phyloP scores from a whole-genome alignment of 2,329 filamentous ascomycete species.

The Verticillium dahliae region DNA sequence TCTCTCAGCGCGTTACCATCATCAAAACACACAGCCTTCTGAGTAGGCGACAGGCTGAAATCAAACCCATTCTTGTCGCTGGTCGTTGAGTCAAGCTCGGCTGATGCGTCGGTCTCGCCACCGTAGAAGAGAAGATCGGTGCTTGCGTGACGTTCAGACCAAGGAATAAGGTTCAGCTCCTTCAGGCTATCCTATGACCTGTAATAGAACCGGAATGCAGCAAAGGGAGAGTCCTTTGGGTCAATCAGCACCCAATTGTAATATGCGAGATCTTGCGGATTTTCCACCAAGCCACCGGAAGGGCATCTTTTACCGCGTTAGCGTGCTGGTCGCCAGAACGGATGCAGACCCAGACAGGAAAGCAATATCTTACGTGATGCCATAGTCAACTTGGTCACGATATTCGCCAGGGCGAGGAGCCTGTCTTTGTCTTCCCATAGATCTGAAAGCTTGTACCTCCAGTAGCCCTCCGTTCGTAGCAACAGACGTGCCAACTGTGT shows the following conservation, averaged over 20 bases:
- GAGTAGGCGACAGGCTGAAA: too few relatives aligned
- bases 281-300: conserved; percentile 45
- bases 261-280: conserved; percentile 41
- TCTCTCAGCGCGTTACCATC: too few relatives aligned
- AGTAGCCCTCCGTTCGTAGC: conserved; percentile 50
- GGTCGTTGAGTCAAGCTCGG: background rate
- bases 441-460: conserved; percentile 45
- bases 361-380: conserved; percentile 39
- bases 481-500: conserved; percentile 10
- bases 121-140: background rate
- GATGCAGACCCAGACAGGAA: background rate
- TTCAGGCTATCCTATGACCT: conserved; percentile 43
- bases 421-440: conserved; percentile 36
- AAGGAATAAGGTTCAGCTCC: conserved; percentile 39
- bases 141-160: background rate
- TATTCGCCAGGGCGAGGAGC: conserved; percentile 35
- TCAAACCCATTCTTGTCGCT: background rate
- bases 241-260: conserved; percentile 48
- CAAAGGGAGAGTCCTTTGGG: conserved; percentile 43
- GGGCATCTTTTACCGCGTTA: conserved; percentile 31
- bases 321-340: background rate
- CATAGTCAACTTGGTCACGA: conserved; percentile 40
- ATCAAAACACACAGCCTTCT: too few relatives aligned
- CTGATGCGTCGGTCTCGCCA: background rate
- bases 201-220: conserved; percentile 50